Evolutionary conservation across 2,329 filamentous ascomycete genomes (phyloP).

Genomic region (Acrodontium crateriforme): DNA sequence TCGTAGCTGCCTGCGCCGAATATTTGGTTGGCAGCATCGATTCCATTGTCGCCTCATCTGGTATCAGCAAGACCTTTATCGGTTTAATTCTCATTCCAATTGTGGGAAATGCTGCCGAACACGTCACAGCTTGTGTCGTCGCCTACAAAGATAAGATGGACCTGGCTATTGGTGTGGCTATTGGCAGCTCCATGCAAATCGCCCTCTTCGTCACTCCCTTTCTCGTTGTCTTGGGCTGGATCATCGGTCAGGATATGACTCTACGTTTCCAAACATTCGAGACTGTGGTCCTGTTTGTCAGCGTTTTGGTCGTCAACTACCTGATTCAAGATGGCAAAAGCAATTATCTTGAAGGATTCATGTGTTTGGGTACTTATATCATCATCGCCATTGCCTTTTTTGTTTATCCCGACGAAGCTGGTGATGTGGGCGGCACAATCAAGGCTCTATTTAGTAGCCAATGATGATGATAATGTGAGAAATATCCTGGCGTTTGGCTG

Average conservation of each 20-base stretch:
- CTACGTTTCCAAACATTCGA: slow-evolving; percentile 82
- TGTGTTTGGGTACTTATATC: slow-evolving; percentile 41
- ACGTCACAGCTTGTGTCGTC: slow-evolving; percentile 41
- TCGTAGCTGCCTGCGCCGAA: slow-evolving; percentile 39
- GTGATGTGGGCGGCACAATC: slow-evolving; percentile 10
- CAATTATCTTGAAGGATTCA: slow-evolving; percentile 73
- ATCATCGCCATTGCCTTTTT: slow-evolving; percentile 48
- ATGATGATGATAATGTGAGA: too few species aligned
- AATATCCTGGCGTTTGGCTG: too few species aligned
- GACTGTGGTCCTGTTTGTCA: slow-evolving; percentile 74
- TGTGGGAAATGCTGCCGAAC: slow-evolving; percentile 43
- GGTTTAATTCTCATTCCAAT: slow-evolving; percentile 43
- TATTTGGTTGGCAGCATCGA: slow-evolving; percentile 43
- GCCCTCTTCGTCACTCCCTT: slow-evolving; percentile 45
- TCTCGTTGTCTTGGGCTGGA: slow-evolving; percentile 43
- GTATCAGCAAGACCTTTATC: slow-evolving; percentile 43
- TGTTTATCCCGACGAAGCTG: slow-evolving; percentile 44
- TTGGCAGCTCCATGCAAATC: slow-evolving; percentile 42
- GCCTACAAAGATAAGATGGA: slow-evolving; percentile 46
- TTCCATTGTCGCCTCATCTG: slow-evolving; percentile 36
- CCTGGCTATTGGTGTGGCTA: slow-evolving; percentile 41
- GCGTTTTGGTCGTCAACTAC: slow-evolving; percentile 77
- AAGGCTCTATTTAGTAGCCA: slow-evolving; percentile 3
- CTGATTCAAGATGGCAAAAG: slow-evolving; percentile 72
- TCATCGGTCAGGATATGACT: slow-evolving; percentile 40